Conservation (phyloP, 2,329 filamentous ascomycete genomes). For the Dryadomyces quercivorus region DNA sequence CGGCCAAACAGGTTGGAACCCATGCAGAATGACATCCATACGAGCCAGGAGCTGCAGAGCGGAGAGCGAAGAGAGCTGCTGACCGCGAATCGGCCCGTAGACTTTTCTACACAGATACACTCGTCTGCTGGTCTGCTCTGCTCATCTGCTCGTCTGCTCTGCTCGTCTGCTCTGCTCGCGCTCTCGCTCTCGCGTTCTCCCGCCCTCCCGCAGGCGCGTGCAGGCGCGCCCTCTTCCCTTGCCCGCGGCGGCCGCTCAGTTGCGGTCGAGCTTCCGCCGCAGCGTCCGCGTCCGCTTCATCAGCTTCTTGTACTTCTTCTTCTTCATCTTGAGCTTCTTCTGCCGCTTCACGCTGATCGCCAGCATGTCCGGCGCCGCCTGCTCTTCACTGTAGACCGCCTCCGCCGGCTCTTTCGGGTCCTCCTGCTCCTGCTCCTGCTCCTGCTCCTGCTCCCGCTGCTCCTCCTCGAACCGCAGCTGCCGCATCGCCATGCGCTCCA, state of each 20-base stretch:
- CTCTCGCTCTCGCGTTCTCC: too few species aligned
- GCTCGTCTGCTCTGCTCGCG: too few species aligned
- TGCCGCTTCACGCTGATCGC: constrained; percentile 87
- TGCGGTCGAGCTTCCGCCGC: constrained; percentile 57
- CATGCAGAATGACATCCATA: too few species aligned
- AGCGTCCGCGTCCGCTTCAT: constrained; percentile 84
- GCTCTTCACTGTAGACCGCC: neutral
- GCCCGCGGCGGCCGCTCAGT: neutral
- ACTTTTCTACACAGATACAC: too few species aligned
- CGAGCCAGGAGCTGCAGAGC: too few species aligned
- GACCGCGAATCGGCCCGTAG: too few species aligned
- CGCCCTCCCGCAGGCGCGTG: too few species aligned
- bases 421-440: constrained; percentile 24
- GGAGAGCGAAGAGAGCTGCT: too few species aligned
- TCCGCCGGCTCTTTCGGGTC: constrained; percentile 12
- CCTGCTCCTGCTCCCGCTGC: constrained; percentile 15
- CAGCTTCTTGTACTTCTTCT: constrained; percentile 99
- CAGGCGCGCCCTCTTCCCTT: too few species aligned
- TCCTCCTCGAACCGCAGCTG: constrained; percentile 47
- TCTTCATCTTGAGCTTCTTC: constrained; percentile 98
- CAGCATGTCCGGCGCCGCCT: constrained; percentile 42
- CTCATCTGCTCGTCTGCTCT: too few species aligned
- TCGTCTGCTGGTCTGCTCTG: too few species aligned
- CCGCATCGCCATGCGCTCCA: constrained; percentile 57
- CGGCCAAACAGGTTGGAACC: neutral